Evolutionary conservation across 371 early-diverging fungal species (phyloP).

Genomic region (Coemansia sp.): DNA sequence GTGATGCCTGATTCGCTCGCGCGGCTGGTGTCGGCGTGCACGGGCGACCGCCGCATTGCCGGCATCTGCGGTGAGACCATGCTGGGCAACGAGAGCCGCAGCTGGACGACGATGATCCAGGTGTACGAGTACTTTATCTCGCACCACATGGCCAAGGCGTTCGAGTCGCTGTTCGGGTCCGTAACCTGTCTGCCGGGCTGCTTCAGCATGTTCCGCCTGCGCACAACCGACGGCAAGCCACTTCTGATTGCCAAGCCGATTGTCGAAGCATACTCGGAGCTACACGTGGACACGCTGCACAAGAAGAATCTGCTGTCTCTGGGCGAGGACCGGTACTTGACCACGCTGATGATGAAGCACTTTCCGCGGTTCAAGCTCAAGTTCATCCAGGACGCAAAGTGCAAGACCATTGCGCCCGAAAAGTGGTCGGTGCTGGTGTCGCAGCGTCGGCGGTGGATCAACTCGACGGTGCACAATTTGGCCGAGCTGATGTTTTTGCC

Average conservation of each 20-base stretch:
- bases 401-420: slow-evolving; percentile 93
- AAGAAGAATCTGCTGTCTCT: slow-evolving; percentile 97
- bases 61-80: slow-evolving; percentile 85
- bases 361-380: slow-evolving; percentile 94
- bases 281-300: slow-evolving; percentile 94
- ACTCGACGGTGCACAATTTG: slow-evolving; percentile 96
- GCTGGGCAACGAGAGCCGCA: slow-evolving; percentile 70
- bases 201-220: slow-evolving; percentile 93
- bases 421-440: slow-evolving; percentile 86
- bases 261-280: slow-evolving; percentile 89
- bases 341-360: slow-evolving; percentile 95
- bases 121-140: slow-evolving; percentile 96
- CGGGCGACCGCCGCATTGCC: slow-evolving; percentile 73
- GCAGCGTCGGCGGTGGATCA: slow-evolving; percentile 98
- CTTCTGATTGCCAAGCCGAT: slow-evolving; percentile 88
- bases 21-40: slow-evolving; percentile 72
- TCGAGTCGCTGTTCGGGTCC: slow-evolving; percentile 92
- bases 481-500: slow-evolving; percentile 89
- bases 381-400: slow-evolving; percentile 93
- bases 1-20: slow-evolving; percentile 74
- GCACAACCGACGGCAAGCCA: slow-evolving; percentile 84
- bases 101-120: slow-evolving; percentile 92
- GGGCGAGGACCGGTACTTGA: slow-evolving; percentile 98
- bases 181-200: slow-evolving; percentile 97
- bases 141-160: slow-evolving; percentile 90